Evolutionary conservation across 176 grass and related monocot species (phyloP).

Genomic region (Cymbopogon citratus): DNA sequence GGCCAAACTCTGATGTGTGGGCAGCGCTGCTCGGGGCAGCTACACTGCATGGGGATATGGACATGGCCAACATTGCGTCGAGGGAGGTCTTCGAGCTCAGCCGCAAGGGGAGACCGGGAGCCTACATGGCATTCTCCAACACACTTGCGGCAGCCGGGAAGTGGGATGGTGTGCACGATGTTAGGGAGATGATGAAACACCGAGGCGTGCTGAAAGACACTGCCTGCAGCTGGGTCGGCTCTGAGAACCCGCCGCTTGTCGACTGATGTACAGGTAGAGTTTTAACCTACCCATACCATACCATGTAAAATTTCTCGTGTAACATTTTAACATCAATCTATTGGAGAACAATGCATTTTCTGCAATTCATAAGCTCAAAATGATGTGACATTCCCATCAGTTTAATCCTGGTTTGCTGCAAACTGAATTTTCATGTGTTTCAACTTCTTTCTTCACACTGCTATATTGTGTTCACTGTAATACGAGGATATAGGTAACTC

Average conservation of each 20-base stretch:
- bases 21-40: constrained; percentile 61
- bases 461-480: neutral
- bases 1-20: constrained; percentile 78
- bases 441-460: neutral
- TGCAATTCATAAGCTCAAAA: neutral
- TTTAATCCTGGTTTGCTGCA: too few species aligned
- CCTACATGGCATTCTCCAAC: constrained; percentile 89
- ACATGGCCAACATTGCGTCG: constrained; percentile 52
- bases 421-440: too few species aligned
- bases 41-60: constrained; percentile 61
- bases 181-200: constrained; percentile 68
- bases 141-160: constrained; percentile 60
- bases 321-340: neutral
- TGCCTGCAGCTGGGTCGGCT: constrained; percentile 59
- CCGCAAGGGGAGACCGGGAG: constrained; percentile 46
- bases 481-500: neutral
- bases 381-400: too few species aligned
- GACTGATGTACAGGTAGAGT: neutral
- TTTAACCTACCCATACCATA: neutral
- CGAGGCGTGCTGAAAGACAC: constrained; percentile 57
- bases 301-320: neutral
- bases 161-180: constrained; percentile 59
- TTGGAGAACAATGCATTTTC: neutral
- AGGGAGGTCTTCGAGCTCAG: constrained; percentile 65
- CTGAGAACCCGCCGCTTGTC: neutral